Conservation (phyloP, 805 yeast genomes). For the Saccharomycopsis lassenensis region DNA sequence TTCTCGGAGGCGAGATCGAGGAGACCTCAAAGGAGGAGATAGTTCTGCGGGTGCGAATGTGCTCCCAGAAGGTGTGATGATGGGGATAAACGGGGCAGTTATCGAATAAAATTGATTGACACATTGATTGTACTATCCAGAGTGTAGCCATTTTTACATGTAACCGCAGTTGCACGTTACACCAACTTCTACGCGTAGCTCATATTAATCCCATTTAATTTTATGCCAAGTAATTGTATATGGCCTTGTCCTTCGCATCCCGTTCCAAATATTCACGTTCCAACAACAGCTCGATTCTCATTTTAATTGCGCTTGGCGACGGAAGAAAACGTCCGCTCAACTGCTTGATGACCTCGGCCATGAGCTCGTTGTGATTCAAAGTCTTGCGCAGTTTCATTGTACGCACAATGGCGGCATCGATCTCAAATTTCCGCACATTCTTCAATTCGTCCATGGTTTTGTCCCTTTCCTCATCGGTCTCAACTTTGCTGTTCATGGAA, state of each 20-base stretch:
- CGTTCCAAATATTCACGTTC: conserved; percentile 76
- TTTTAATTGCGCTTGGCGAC: conserved; percentile 53
- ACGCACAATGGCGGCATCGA: conserved; percentile 81
- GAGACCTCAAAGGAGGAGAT: conserved; percentile 68
- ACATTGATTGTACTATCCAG: no score
- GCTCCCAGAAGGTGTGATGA: no score
- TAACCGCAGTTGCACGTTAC: no score
- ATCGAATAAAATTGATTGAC: no score
- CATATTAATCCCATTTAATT: no score
- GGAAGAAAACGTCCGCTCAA: conserved; percentile 59
- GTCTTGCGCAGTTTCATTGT: conserved; percentile 70
- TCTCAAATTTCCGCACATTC: conserved; percentile 53
- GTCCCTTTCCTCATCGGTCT: conserved; percentile 40
- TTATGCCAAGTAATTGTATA: conserved; percentile 62
- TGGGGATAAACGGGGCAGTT: no score
- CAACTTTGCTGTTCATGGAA: conserved; percentile 32
- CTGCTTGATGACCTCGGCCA: conserved; percentile 54
- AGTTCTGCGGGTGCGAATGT: conserved; percentile 53
- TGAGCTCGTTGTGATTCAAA: conserved; percentile 50
- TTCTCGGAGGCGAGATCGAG: conserved; percentile 81
- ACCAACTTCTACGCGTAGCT: no score
- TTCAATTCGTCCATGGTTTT: conserved; percentile 43
- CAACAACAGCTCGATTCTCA: conserved; percentile 60
- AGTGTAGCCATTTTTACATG: no score
- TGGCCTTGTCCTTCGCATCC: conserved; percentile 45